Percentiles rank a stretch among this genome's conserved stretches.
phyloP scores from a whole-genome alignment of 1,284 basidiomycete genomes.

The Puccinia coronata region DNA sequence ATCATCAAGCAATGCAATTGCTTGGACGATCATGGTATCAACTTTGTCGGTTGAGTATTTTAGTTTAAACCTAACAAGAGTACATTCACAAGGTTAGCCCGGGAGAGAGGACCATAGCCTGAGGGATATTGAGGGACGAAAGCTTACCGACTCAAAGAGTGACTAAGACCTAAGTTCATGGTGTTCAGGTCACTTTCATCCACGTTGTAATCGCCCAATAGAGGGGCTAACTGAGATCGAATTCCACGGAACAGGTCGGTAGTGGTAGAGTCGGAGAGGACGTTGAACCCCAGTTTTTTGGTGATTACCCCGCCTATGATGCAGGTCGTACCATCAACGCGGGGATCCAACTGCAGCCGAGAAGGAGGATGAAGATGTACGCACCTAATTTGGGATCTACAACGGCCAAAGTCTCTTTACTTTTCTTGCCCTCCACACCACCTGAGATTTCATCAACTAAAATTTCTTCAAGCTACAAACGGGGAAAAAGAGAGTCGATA shows the following conservation, averaged over 20 bases:
- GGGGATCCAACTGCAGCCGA: background rate
- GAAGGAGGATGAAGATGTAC: background rate
- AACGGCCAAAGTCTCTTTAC: constrained; percentile 38
- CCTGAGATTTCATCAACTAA: constrained; percentile 44
- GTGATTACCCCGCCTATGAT: constrained; percentile 74
- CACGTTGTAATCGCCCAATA: constrained; percentile 64
- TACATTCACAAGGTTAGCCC: background rate
- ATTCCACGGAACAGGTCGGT: constrained; percentile 95
- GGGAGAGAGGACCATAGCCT: background rate
- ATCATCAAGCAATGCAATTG: constrained; percentile 96
- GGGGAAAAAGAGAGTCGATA: background rate
- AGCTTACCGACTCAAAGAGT: constrained; percentile 82
- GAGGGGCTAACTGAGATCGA: constrained; percentile 78
- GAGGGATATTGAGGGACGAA: no score
- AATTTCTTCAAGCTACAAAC: constrained; percentile 47
- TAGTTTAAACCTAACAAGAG: constrained; percentile 78
- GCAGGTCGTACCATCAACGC: background rate
- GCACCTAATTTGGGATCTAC: constrained; percentile 42
- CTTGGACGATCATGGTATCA: constrained; percentile 98
- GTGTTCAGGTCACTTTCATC: constrained; percentile 86
- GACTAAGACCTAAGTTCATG: constrained; percentile 95
- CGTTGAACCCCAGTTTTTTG: constrained; percentile 91
- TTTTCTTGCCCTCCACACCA: constrained; percentile 35
- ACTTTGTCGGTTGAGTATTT: constrained; percentile 99
- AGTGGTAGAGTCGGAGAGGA: constrained; percentile 68